Evolutionary conservation across 257 asterid species (phyloP).

Genomic region (Rubia yunnanensis): DNA sequence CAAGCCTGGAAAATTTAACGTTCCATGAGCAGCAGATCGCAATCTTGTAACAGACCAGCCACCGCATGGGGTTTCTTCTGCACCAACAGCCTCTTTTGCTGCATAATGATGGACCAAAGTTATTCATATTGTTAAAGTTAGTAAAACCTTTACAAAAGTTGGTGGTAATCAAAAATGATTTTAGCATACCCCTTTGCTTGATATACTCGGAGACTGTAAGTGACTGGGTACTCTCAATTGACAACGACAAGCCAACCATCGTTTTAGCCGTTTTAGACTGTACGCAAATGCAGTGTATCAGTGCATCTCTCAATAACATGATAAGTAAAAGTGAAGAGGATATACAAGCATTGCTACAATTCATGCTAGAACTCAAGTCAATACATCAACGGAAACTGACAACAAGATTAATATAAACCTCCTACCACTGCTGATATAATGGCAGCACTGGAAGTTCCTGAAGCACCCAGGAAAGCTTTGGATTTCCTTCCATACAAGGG

Average conservation of each 20-base stretch:
- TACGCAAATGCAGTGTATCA: constrained; percentile 4
- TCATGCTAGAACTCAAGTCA: background rate
- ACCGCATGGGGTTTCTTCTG: constrained; percentile 91
- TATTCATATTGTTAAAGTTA: constrained; percentile 5
- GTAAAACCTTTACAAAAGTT: constrained; percentile 1
- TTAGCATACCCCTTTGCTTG: constrained; percentile 66
- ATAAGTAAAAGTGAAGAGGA: background rate
- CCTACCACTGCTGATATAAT: constrained; percentile 65
- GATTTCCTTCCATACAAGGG: constrained; percentile 95
- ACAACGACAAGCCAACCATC: constrained; percentile 74
- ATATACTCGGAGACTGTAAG: constrained; percentile 62
- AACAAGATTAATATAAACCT: background rate
- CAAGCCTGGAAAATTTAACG: constrained; percentile 60
- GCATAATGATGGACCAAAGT: constrained; percentile 19
- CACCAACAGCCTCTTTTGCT: constrained; percentile 98
- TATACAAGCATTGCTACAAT: background rate
- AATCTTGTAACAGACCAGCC: constrained; percentile 93
- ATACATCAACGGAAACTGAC: background rate
- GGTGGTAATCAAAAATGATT: constrained; percentile 7
- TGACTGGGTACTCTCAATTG: constrained; percentile 69
- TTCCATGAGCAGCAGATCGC: constrained; percentile 96
- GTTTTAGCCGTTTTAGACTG: constrained; percentile 90
- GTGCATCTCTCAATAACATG: background rate
- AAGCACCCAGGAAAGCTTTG: constrained; percentile 93
- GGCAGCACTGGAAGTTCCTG: constrained; percentile 76